phyloP scores from a whole-genome alignment of 768 basidiomycete genomes.

The Rhizopogon vinicolor region DNA sequence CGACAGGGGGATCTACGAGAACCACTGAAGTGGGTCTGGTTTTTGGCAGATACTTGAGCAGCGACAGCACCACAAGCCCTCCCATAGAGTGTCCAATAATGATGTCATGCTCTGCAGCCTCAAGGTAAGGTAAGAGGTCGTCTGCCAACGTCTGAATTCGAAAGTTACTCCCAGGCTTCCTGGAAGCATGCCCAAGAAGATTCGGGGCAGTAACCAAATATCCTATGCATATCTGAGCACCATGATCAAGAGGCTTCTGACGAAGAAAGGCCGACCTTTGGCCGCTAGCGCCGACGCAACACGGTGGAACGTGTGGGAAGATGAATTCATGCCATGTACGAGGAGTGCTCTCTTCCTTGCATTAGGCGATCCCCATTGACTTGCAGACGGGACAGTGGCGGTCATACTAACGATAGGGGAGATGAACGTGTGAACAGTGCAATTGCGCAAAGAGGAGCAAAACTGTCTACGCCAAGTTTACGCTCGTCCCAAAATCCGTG shows the following conservation, averaged over 20 bases:
- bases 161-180: neutral
- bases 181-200: constrained; percentile 18
- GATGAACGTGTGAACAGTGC: too few relatives aligned
- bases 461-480: too few relatives aligned
- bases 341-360: constrained; percentile 14
- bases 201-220: constrained; percentile 21
- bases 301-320: constrained; percentile 12
- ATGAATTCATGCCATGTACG: constrained; percentile 13
- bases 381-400: neutral
- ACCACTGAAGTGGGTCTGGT: constrained; percentile 8
- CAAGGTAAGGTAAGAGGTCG: neutral
- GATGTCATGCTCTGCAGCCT: neutral
- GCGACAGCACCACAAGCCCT: constrained; percentile 6
- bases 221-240: constrained; percentile 9
- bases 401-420: neutral
- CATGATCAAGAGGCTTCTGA: too few relatives aligned
- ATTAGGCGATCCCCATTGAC: constrained; percentile 14
- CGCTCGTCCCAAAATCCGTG: too few relatives aligned
- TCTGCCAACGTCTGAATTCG: neutral
- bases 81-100: constrained; percentile 20
- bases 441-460: too few relatives aligned
- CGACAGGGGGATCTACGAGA: constrained; percentile 14
- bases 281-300: constrained; percentile 11
- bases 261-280: constrained; percentile 8
- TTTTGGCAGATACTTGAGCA: constrained; percentile 12